A percentile compares a stretch with the other conserved stretches of the same genome.
Evolutionary conservation across 176 grass and related monocot genomes (phyloP).

Genomic region (Alopecurus myosuroides): DNA sequence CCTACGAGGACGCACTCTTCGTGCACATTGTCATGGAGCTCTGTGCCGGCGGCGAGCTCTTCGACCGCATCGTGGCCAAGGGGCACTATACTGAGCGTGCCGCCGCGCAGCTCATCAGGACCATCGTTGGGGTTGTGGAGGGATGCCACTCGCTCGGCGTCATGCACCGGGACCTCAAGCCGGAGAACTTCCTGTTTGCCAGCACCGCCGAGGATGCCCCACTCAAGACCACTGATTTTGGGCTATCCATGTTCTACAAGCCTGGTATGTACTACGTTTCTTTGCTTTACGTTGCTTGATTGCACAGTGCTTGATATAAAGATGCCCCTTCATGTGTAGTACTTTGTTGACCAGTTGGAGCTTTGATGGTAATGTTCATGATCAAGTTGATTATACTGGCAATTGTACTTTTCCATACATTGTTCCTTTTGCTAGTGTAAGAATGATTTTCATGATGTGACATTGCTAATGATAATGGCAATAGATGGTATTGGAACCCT

Average conservation of each 20-base stretch:
- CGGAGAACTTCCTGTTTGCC: conserved; percentile 91
- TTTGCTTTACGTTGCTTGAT: neutral
- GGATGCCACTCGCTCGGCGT: conserved; percentile 94
- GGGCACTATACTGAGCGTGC: conserved; percentile 86
- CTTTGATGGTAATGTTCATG: neutral
- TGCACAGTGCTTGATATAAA: neutral
- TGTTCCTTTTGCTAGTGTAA: neutral
- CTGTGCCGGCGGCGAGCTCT: conserved; percentile 89
- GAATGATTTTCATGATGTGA: neutral
- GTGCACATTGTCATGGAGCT: conserved; percentile 99
- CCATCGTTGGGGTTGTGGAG: conserved; percentile 85
- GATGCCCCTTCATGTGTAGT: neutral
- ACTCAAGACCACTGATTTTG: conserved; percentile 96
- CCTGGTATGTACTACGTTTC: conserved; percentile 46
- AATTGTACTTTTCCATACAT: neutral
- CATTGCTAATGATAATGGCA: conserved; percentile 2
- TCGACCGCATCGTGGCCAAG: conserved; percentile 93
- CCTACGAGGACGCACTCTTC: conserved; percentile 92
- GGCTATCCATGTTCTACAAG: conserved; percentile 93
- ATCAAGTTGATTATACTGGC: neutral
- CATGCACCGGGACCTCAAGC: conserved; percentile 96
- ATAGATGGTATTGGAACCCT: neutral
- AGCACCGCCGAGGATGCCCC: conserved; percentile 70
- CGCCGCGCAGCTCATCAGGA: conserved; percentile 72
- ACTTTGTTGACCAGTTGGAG: neutral